phyloP scores from a whole-genome alignment of 2,329 filamentous ascomycete genomes.

The Proliferodiscus dingleyae region DNA sequence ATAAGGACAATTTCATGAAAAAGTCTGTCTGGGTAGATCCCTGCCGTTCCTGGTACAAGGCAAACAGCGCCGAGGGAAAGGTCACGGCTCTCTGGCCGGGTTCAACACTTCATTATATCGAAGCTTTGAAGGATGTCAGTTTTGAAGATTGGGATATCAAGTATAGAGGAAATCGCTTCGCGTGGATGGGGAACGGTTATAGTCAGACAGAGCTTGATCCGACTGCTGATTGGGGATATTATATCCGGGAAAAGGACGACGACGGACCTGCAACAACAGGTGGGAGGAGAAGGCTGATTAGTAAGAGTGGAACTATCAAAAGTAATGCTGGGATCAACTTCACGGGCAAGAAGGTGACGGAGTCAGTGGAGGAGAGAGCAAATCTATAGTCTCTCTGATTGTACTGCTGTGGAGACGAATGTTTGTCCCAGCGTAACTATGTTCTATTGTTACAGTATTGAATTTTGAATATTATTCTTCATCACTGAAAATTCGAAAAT shows the following conservation, averaged over 20 bases:
- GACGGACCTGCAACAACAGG: conserved; percentile 26
- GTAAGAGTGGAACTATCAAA: conserved; percentile 26
- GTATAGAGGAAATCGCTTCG: conserved; percentile 36
- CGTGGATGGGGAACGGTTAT: conserved; percentile 38
- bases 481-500: neutral
- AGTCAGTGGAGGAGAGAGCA: conserved; percentile 1
- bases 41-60: conserved; percentile 41
- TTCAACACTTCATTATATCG: conserved; percentile 45
- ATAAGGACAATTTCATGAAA: conserved; percentile 42
- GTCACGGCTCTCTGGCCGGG: conserved; percentile 39
- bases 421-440: neutral
- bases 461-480: neutral
- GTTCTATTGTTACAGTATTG: too few species aligned
- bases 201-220: conserved; percentile 38
- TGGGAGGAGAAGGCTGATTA: conserved; percentile 23
- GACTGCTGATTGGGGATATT: conserved; percentile 37
- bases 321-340: conserved; percentile 19
- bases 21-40: conserved; percentile 41
- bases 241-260: conserved; percentile 35
- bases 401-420: neutral
- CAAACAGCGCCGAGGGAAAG: conserved; percentile 30
- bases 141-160: conserved; percentile 43
- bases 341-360: conserved; percentile 8
- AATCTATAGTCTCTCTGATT: conserved; percentile 8
- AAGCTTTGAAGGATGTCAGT: conserved; percentile 40